Conservation (phyloP, 176 grass and related monocot species). For the Urochloa ruziziensis region DNA sequence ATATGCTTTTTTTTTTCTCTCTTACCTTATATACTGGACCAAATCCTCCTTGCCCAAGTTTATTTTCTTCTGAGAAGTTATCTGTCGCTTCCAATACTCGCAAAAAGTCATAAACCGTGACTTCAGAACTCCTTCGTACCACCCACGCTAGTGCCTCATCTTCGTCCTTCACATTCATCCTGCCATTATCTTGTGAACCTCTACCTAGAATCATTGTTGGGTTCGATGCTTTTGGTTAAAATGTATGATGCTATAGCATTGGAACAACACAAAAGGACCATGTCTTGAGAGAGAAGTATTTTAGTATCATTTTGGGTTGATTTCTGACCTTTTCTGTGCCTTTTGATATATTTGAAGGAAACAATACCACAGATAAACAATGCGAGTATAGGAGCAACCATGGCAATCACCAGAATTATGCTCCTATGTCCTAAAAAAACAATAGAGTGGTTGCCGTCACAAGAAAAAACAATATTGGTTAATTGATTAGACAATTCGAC, state of each 20-base stretch:
- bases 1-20: neutral
- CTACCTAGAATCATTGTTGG: too few species aligned
- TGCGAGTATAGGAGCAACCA: neutral
- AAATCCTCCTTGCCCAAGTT: conserved; percentile 67
- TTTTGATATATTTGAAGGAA: neutral
- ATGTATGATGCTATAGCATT: neutral
- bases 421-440: neutral
- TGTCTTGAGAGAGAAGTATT: neutral
- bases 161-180: too few species aligned
- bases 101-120: neutral
- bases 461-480: too few species aligned
- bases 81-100: neutral
- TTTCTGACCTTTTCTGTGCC: neutral
- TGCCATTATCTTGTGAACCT: too few species aligned
- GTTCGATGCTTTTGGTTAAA: too few species aligned
- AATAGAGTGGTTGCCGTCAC: too few species aligned
- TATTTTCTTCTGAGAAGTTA: conserved; percentile 36
- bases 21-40: conserved; percentile 60
- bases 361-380: neutral
- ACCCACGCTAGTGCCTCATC: neutral
- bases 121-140: neutral
- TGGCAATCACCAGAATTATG: neutral
- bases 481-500: neutral
- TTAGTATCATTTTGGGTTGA: neutral
- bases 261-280: neutral